Percentiles rank a stretch among this genome's conserved stretches.
phyloP scores from a whole-genome alignment of 352 stramenopile species.

The Thalassiosira ordinaria region DNA sequence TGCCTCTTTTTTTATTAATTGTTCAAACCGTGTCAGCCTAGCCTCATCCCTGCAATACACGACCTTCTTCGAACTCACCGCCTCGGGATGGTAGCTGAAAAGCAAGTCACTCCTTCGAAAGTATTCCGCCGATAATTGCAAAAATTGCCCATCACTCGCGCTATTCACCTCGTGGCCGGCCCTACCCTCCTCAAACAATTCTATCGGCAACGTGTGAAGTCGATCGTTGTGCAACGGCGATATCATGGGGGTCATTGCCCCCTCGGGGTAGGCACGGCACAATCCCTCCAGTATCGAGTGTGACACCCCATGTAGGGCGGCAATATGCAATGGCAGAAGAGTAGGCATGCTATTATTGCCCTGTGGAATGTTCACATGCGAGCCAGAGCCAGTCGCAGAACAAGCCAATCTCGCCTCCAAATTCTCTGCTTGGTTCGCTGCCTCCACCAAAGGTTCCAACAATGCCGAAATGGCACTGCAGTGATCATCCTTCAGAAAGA shows the following conservation, averaged over 20 bases:
- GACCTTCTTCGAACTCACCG: slow-evolving; percentile 16
- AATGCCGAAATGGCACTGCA: slow-evolving; percentile 36
- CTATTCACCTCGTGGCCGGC: slow-evolving; percentile 46
- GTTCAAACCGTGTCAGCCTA: slow-evolving; percentile 50
- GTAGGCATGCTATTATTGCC: neutral
- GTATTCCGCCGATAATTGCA: slow-evolving; percentile 30
- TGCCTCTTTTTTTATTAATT: slow-evolving; percentile 42
- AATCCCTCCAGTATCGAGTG: slow-evolving; percentile 39
- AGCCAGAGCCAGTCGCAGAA: slow-evolving; percentile 30
- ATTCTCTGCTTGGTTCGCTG: slow-evolving; percentile 1
- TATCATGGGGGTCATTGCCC: slow-evolving; percentile 32
- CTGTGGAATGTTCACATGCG: neutral
- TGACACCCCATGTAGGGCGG: slow-evolving; percentile 44
- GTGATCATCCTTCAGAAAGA: slow-evolving; percentile 28
- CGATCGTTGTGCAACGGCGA: slow-evolving; percentile 23
- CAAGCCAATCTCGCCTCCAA: slow-evolving; percentile 35
- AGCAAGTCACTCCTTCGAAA: slow-evolving; percentile 47
- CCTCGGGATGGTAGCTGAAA: slow-evolving; percentile 53
- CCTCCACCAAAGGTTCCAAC: slow-evolving; percentile 29
- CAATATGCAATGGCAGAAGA: slow-evolving; percentile 56
- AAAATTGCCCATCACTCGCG: slow-evolving; percentile 25
- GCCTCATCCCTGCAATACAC: slow-evolving; percentile 39
- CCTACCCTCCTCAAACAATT: slow-evolving; percentile 58
- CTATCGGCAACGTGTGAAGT: slow-evolving; percentile 28
- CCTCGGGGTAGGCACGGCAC: slow-evolving; percentile 46